A percentile compares a stretch with the other conserved stretches of the same genome.
These are phyloP conservation scores for Ascobolus immersus DNA, from an alignment of 495 filamentous ascomycete species.

Conservation along the genomic window DNA sequence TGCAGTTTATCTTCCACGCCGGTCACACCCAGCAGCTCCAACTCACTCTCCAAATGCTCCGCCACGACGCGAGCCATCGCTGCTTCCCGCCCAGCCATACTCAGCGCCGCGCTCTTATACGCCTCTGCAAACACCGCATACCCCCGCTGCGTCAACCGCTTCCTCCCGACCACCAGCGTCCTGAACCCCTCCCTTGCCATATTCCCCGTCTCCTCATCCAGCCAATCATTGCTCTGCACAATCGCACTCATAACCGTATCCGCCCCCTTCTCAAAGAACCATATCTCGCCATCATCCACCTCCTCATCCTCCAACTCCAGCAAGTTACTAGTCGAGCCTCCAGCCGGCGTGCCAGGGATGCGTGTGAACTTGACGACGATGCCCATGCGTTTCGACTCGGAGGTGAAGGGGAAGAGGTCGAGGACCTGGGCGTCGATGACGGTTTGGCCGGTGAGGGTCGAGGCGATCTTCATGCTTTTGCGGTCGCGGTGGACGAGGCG, in stretches of 20 bases:
- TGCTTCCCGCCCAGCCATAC: conserved; percentile 50
- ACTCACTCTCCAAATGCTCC: conserved; percentile 60
- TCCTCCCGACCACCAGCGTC: conserved; percentile 80
- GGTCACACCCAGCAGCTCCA: conserved; percentile 85
- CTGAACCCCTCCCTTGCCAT: conserved; percentile 94
- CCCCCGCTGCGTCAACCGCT: conserved; percentile 44
- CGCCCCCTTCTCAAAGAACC: conserved; percentile 97
- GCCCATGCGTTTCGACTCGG: conserved; percentile 96
- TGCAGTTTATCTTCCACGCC: conserved; percentile 96
- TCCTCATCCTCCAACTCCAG: conserved; percentile 19
- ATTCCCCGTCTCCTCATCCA: conserved; percentile 94
- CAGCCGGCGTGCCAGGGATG: too few relatives aligned
- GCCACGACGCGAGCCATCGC: conserved; percentile 56
- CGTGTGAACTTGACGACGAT: conserved; percentile 57
- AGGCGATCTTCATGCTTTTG: conserved; percentile 55
- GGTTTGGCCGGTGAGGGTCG: conserved; percentile 42
- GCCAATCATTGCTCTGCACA: conserved; percentile 87
- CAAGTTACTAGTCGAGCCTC: not conserved
- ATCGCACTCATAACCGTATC: conserved; percentile 93
- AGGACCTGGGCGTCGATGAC: conserved; percentile 76
- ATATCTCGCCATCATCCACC: conserved; percentile 42
- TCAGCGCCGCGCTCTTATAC: conserved; percentile 57
- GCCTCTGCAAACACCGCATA: conserved; percentile 52
- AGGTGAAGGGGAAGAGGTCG: conserved; percentile 93
- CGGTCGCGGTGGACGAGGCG: conserved; percentile 67